phyloP scores from a whole-genome alignment of 78 protist species.

The Protostelium mycophagum region DNA sequence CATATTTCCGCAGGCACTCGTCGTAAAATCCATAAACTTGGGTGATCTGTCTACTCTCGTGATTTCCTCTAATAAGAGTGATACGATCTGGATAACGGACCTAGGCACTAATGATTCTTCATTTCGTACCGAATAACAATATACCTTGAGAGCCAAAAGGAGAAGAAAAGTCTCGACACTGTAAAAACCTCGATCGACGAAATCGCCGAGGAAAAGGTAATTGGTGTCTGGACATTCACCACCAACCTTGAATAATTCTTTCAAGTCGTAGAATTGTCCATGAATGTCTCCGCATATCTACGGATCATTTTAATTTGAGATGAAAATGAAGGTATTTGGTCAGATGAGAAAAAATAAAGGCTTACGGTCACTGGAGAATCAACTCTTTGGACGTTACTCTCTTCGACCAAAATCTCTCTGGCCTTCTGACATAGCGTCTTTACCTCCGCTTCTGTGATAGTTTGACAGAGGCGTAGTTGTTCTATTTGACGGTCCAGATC shows the following conservation, averaged over 20 bases:
- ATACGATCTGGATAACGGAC: constrained; percentile 95
- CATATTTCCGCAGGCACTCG: constrained; percentile 98
- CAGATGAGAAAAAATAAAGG: not conserved
- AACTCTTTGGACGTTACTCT: constrained; percentile 95
- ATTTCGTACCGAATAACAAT: not conserved
- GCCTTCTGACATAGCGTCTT: constrained; percentile 96
- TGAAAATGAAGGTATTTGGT: not conserved
- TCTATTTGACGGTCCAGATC: constrained; percentile 93
- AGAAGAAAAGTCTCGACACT: constrained; percentile 96
- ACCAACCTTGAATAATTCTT: constrained; percentile 95
- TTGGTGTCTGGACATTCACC: constrained; percentile 95
- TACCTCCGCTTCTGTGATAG: constrained; percentile 91
- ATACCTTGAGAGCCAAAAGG: constrained; percentile 94
- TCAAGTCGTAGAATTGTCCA: constrained; percentile 98
- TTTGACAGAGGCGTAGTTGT: constrained; percentile 85
- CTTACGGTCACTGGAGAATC: constrained; percentile 96
- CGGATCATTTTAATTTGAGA: not conserved
- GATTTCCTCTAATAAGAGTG: constrained; percentile 99
- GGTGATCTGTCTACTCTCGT: constrained; percentile 99
- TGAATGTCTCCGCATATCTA: constrained; percentile 99
- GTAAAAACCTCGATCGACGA: constrained; percentile 99
- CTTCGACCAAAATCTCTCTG: constrained; percentile 95
- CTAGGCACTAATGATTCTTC: not conserved
- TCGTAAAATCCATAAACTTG: constrained; percentile 99
- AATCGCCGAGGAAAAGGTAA: constrained; percentile 99